Evolutionary conservation across 1,284 basidiomycete species (phyloP).

Genomic region (Melanopsichium pennsylvanicum): DNA sequence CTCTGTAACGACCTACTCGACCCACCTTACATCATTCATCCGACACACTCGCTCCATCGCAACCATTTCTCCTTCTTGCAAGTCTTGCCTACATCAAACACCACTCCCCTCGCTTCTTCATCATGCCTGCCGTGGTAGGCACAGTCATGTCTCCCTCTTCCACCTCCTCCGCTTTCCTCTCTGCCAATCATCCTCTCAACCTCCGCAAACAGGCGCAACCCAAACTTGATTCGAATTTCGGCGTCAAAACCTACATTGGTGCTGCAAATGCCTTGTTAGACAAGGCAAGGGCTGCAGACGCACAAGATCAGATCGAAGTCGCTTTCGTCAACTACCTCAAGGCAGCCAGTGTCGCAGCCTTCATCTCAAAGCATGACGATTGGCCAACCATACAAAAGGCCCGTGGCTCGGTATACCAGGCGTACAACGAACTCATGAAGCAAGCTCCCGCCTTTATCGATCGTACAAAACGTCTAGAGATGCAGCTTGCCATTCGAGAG

Average conservation of each 20-base stretch:
- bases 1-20: too few relatives aligned
- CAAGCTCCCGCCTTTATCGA: slow-evolving; percentile 59
- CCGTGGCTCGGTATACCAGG: slow-evolving; percentile 51
- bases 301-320: slow-evolving; percentile 59
- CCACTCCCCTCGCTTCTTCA: background rate
- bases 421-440: slow-evolving; percentile 63
- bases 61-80: too few relatives aligned
- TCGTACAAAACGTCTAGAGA: slow-evolving; percentile 56
- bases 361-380: slow-evolving; percentile 63
- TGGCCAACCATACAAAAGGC: slow-evolving; percentile 51
- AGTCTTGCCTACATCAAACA: too few relatives aligned
- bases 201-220: slow-evolving; percentile 59
- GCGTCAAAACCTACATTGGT: slow-evolving; percentile 62
- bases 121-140: slow-evolving; percentile 33
- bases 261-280: slow-evolving; percentile 63
- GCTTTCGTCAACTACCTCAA: slow-evolving; percentile 66
- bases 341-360: slow-evolving; percentile 59
- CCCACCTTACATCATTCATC: too few relatives aligned
- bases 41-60: too few relatives aligned
- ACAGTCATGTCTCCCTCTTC: slow-evolving; percentile 2
- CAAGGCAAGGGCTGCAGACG: slow-evolving; percentile 61
- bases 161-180: slow-evolving; percentile 30
- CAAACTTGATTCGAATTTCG: slow-evolving; percentile 57
- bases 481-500: slow-evolving; percentile 51
- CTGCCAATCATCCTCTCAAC: slow-evolving; percentile 61